These are phyloP conservation scores for Triangularia setosa DNA, from an alignment of 2,329 filamentous ascomycete genomes.

Conservation along the genomic window DNA sequence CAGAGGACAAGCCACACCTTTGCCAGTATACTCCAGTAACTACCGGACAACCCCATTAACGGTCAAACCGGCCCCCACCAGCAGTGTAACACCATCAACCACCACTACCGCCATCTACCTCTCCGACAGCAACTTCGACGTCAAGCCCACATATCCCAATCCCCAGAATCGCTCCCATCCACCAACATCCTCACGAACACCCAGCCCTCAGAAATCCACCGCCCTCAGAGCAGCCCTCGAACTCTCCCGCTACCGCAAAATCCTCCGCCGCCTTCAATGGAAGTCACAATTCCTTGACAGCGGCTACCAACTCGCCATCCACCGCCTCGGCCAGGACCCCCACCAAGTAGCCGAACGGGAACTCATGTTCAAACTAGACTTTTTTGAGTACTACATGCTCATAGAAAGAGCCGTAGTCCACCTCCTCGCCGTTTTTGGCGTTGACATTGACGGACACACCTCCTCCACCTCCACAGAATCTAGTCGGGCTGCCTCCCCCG, in stretches of 20 bases:
- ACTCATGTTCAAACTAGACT: constrained; percentile 73
- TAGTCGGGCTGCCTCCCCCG: not conserved
- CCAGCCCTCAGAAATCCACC: not conserved
- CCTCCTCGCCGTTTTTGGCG: constrained; percentile 60
- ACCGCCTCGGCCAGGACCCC: constrained; percentile 35
- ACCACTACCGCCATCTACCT: not conserved
- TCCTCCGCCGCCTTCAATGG: constrained; percentile 59
- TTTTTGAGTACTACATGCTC: constrained; percentile 71
- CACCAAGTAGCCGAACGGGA: constrained; percentile 46
- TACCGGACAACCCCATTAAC: constrained; percentile 8
- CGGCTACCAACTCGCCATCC: constrained; percentile 51
- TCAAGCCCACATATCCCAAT: not conserved
- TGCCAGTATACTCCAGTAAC: not conserved
- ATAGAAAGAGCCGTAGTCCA: constrained; percentile 68
- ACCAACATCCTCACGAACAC: not conserved
- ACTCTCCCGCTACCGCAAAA: constrained; percentile 56
- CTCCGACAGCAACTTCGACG: not conserved
- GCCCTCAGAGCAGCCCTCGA: constrained; percentile 32
- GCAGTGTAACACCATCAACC: too few species aligned
- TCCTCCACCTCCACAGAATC: not conserved
- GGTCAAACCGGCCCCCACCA: constrained; percentile 10
- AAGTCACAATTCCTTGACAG: constrained; percentile 58
- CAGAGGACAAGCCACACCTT: not conserved
- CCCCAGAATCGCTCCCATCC: not conserved
- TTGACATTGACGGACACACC: constrained; percentile 29